phyloP scores from a whole-genome alignment of 2,329 filamentous ascomycete genomes.

The Nothomitra cinnamomea region DNA sequence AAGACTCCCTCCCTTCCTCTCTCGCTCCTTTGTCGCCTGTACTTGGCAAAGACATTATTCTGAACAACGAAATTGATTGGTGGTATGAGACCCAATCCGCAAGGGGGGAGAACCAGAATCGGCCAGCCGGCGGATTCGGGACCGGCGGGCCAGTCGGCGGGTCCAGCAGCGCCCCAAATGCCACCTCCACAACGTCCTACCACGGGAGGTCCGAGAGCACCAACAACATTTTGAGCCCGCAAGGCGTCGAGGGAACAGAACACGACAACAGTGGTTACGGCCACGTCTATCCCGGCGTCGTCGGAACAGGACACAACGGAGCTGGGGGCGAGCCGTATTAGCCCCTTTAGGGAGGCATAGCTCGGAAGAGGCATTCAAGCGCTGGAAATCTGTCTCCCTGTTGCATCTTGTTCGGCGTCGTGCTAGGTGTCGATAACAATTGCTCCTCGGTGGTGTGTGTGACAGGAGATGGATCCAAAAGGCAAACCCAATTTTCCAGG shows the following conservation, averaged over 20 bases:
- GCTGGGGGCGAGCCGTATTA: conserved; percentile 1
- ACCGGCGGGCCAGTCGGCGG: conserved; percentile 22
- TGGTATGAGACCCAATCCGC: conserved; percentile 61
- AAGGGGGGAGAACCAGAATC: conserved; percentile 46
- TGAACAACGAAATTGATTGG: conserved; percentile 34
- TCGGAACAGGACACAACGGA: conserved; percentile 6
- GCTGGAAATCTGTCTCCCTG: conserved; percentile 1
- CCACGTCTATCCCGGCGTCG: conserved; percentile 18
- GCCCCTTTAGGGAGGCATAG: background rate
- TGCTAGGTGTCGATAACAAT: background rate
- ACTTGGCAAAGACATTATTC: conserved; percentile 24
- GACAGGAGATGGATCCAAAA: background rate
- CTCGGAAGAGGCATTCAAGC: background rate
- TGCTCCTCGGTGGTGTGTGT: background rate
- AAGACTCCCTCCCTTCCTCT: conserved; percentile 8
- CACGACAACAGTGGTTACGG: conserved; percentile 22
- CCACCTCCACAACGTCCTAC: conserved; percentile 16
- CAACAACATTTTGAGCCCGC: conserved; percentile 18
- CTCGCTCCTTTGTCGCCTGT: conserved; percentile 20
- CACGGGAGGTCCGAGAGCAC: conserved; percentile 15
- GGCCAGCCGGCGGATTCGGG: conserved; percentile 31
- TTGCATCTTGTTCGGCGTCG: background rate
- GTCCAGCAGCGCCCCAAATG: conserved; percentile 10
- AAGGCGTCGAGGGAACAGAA: conserved; percentile 16
- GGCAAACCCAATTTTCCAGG: background rate